Conservation (phyloP, 768 basidiomycete genomes). For the Tubosaeta sp. region DNA sequence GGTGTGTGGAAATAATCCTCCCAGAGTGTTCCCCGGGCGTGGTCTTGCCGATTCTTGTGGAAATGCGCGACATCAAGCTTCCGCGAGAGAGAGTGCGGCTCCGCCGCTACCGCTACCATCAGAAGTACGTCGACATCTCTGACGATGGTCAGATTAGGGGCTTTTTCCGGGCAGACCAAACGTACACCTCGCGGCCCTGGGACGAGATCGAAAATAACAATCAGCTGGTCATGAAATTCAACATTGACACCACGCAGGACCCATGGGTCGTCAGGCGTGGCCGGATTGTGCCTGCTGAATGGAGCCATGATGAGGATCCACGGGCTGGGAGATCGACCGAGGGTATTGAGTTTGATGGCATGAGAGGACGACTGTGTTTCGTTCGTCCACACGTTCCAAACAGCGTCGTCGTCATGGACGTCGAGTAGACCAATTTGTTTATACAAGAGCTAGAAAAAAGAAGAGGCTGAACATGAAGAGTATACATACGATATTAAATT, state of each 20-base stretch:
- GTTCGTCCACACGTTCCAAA: too few species aligned
- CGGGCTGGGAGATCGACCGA: too few species aligned
- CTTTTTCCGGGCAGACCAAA: background rate
- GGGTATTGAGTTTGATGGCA: background rate
- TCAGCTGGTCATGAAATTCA: background rate
- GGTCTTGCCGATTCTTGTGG: background rate
- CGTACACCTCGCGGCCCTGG: too few species aligned
- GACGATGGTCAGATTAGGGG: background rate
- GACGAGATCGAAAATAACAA: background rate
- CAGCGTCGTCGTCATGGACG: background rate
- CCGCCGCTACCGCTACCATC: too few species aligned
- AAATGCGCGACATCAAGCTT: background rate
- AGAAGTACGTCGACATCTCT: background rate
- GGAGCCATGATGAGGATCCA: background rate
- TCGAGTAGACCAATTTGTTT: background rate
- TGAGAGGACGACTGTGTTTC: background rate
- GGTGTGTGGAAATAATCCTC: background rate
- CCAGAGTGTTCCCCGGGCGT: background rate
- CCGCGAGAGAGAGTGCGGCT: background rate
- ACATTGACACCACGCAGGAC: slow-evolving; percentile 3
- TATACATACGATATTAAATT: too few species aligned
- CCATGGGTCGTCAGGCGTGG: background rate
- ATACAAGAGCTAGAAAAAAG: too few species aligned
- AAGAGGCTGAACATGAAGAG: too few species aligned
- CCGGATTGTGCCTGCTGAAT: background rate